These are phyloP conservation scores for Orbilia javanica DNA, from an alignment of 2,329 filamentous ascomycete species.

Conservation along the genomic window DNA sequence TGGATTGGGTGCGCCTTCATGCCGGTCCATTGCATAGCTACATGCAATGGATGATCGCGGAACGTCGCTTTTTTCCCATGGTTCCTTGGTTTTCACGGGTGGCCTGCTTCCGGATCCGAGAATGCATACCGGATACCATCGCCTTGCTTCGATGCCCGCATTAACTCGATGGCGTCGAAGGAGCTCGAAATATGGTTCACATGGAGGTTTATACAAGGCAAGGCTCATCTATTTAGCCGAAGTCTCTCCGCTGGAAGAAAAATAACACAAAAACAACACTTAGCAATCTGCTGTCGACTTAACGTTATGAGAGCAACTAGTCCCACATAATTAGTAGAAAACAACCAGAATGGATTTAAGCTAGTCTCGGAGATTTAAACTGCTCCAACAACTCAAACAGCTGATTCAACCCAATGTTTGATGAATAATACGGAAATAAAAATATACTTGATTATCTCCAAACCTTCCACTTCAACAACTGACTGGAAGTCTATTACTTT, in stretches of 20 bases:
- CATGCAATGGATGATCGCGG: slow-evolving; percentile 18
- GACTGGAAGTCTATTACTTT: neutral
- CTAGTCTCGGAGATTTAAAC: neutral
- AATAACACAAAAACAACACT: slow-evolving; percentile 54
- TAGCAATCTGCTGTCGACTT: neutral
- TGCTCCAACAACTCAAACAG: too few relatives aligned
- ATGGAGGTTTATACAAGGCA: slow-evolving; percentile 18
- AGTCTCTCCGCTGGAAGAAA: slow-evolving; percentile 39
- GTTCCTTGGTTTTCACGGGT: slow-evolving; percentile 12
- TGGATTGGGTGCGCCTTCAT: neutral
- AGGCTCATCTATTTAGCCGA: slow-evolving; percentile 48
- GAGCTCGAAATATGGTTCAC: slow-evolving; percentile 1
- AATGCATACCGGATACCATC: neutral
- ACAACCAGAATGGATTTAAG: neutral
- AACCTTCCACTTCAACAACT: neutral
- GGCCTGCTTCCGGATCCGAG: slow-evolving; percentile 38
- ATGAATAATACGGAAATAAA: neutral
- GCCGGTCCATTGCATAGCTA: neutral
- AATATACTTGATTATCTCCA: neutral
- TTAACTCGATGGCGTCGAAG: neutral
- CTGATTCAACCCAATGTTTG: neutral
- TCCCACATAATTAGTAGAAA: too few relatives aligned
- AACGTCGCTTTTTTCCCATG: slow-evolving; percentile 33
- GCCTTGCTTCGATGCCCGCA: neutral
- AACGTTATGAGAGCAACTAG: neutral